Conservation (phyloP, 257 asterid genomes). For the Salvia hispanica region DNA sequence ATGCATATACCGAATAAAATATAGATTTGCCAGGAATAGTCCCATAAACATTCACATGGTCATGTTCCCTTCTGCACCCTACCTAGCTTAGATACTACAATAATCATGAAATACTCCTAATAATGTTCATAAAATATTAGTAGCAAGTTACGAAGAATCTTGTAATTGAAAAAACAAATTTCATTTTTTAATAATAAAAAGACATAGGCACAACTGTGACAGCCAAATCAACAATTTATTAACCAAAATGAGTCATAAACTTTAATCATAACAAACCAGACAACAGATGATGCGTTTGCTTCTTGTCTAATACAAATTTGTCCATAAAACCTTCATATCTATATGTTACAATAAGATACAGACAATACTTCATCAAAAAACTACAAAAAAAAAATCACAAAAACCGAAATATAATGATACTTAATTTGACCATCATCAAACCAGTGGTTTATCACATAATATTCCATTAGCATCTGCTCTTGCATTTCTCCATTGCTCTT, state of each 20-base stretch:
- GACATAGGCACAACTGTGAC: conserved; percentile 46
- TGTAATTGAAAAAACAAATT: conserved; percentile 11
- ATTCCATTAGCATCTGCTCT: conserved; percentile 50
- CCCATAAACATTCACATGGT: conserved; percentile 68
- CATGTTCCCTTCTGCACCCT: conserved; percentile 56
- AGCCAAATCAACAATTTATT: conserved; percentile 38
- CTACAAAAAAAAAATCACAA: conserved; percentile 2
- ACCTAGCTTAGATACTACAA: conserved; percentile 40
- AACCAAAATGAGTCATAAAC: conserved; percentile 37
- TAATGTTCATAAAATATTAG: conserved; percentile 22
- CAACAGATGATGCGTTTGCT: conserved; percentile 49
- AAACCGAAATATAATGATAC: conserved; percentile 28
- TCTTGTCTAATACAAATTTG: conserved; percentile 61
- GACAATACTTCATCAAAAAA: conserved; percentile 31
- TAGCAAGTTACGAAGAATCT: conserved; percentile 42
- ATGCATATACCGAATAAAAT: conserved; percentile 18
- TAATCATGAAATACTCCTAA: conserved; percentile 30
- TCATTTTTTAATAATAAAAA: conserved; percentile 12
- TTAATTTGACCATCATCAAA: conserved; percentile 25
- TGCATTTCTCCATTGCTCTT: conserved; percentile 90
- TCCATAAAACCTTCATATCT: conserved; percentile 34
- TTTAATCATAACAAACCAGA: conserved; percentile 46
- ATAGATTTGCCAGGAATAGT: conserved; percentile 35
- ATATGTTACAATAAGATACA: conserved; percentile 49
- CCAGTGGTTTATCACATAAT: conserved; percentile 14